phyloP scores from a whole-genome alignment of 2,329 filamentous ascomycete species.

The Fusarium virguliforme region DNA sequence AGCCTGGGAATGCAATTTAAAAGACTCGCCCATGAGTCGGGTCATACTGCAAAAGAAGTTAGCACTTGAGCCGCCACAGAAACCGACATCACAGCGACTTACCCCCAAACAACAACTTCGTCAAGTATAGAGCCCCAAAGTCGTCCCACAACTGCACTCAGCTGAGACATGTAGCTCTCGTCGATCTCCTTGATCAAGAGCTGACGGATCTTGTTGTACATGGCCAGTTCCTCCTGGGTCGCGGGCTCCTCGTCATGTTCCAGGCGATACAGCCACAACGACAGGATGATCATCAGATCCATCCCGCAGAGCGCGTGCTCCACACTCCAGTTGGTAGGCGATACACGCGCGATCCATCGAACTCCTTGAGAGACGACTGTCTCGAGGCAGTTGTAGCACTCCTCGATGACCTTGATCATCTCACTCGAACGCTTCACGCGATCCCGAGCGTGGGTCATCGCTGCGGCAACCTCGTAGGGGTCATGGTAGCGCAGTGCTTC shows the following conservation, averaged over 20 bases:
- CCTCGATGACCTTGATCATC: slow-evolving; percentile 98
- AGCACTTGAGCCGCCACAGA: slow-evolving; percentile 31
- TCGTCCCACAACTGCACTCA: slow-evolving; percentile 95
- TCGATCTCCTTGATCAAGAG: slow-evolving; percentile 93
- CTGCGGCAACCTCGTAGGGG: slow-evolving; percentile 94
- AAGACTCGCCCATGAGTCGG: slow-evolving; percentile 97
- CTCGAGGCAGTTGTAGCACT: slow-evolving; percentile 98
- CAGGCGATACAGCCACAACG: slow-evolving; percentile 97
- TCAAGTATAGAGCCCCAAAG: slow-evolving; percentile 99
- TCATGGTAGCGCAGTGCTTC: slow-evolving; percentile 98
- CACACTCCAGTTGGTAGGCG: slow-evolving; percentile 98
- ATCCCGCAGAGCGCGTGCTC: slow-evolving; percentile 97
- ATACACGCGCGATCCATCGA: slow-evolving; percentile 97
- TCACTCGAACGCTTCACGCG: slow-evolving; percentile 95
- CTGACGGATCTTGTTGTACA: slow-evolving; percentile 94
- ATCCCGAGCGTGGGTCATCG: slow-evolving; percentile 95
- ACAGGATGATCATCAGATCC: slow-evolving; percentile 98
- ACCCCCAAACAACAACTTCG: slow-evolving; percentile 99
- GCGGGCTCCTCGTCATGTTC: slow-evolving; percentile 98
- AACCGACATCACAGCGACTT: slow-evolving; percentile 65
- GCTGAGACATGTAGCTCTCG: slow-evolving; percentile 83
- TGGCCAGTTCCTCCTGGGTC: slow-evolving; percentile 84
- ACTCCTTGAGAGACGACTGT: slow-evolving; percentile 95
- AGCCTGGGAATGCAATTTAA: slow-evolving; percentile 96
- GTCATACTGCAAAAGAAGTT: slow-evolving; percentile 76